Evolutionary conservation across 2,329 filamentous ascomycete genomes (phyloP).

Genomic region (Diaporthe longicolla): DNA sequence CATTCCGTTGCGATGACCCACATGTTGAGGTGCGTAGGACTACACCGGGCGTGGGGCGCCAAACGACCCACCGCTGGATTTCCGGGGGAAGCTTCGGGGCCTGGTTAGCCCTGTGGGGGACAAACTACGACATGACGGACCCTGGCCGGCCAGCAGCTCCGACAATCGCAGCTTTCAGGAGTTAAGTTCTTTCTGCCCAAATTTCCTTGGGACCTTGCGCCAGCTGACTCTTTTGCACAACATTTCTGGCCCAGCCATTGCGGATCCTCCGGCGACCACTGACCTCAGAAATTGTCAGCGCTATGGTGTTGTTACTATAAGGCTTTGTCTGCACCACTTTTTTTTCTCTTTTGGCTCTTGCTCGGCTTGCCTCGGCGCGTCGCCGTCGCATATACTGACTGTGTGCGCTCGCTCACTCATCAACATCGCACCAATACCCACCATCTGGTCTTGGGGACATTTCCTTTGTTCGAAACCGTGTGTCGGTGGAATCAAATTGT

Average conservation of each 20-base stretch:
- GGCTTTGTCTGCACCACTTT: neutral
- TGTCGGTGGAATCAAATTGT: neutral
- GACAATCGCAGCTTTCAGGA: conserved; percentile 33
- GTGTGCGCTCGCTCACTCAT: neutral
- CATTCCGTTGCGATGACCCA: neutral
- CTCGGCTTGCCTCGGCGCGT: conserved; percentile 26
- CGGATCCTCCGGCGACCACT: conserved; percentile 23
- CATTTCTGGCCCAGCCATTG: neutral
- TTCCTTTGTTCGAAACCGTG: neutral
- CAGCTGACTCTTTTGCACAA: conserved; percentile 20
- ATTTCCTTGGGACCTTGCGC: conserved; percentile 4
- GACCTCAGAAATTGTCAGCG: neutral
- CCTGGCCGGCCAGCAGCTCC: conserved; percentile 19
- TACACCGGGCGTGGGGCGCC: neutral
- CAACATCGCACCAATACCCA: neutral
- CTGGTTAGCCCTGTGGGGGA: conserved; percentile 26
- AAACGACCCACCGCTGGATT: neutral
- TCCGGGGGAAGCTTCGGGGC: conserved; percentile 25
- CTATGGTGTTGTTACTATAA: conserved; percentile 21
- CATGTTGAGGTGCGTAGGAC: neutral
- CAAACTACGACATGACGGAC: conserved; percentile 15
- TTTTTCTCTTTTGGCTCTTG: neutral
- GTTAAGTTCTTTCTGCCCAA: conserved; percentile 23
- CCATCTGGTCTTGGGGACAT: neutral
- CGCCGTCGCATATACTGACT: neutral